Percentiles rank a stretch among this genome's conserved stretches.
Evolutionary conservation across 805 yeast species (phyloP).

Genomic region (Pichia insulana): DNA sequence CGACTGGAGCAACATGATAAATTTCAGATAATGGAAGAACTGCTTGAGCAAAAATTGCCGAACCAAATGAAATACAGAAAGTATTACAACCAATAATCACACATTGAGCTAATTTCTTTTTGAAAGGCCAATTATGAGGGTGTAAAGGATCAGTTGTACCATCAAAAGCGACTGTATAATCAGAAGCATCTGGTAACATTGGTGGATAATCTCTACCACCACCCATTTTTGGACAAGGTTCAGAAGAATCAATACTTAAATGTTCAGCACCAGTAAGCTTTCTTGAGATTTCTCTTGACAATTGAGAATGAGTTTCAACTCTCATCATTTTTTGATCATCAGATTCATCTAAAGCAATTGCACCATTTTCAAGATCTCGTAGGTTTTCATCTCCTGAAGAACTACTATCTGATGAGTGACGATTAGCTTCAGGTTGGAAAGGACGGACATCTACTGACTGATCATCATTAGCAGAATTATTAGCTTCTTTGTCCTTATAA

Average conservation of each 20-base stretch:
- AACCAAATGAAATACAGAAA: conserved; percentile 56
- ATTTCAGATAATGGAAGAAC: conserved; percentile 37
- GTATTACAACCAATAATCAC: conserved; percentile 41
- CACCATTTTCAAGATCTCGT: conserved; percentile 3
- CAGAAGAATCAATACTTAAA: conserved; percentile 25
- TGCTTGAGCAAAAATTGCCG: conserved; percentile 72
- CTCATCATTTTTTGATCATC: conserved; percentile 8
- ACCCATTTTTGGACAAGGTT: conserved; percentile 55
- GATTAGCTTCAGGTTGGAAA: neutral
- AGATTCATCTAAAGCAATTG: neutral
- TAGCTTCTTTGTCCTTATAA: neutral
- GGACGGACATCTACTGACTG: neutral
- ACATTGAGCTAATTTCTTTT: conserved; percentile 39
- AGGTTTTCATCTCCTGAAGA: neutral
- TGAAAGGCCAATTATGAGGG: conserved; percentile 69
- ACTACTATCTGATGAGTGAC: neutral
- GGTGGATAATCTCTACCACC: conserved; percentile 58
- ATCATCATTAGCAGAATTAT: neutral
- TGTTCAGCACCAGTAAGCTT: conserved; percentile 34
- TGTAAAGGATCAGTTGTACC: conserved; percentile 74
- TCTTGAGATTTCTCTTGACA: conserved; percentile 28
- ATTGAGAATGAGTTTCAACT: conserved; percentile 15
- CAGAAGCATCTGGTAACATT: conserved; percentile 41
- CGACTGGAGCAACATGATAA: conserved; percentile 56
- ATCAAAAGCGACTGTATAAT: conserved; percentile 61